Percentiles rank a stretch among this genome's conserved stretches.
phyloP scores from a whole-genome alignment of 306 rosid genomes.

The Herpetospermum pedunculosum region DNA sequence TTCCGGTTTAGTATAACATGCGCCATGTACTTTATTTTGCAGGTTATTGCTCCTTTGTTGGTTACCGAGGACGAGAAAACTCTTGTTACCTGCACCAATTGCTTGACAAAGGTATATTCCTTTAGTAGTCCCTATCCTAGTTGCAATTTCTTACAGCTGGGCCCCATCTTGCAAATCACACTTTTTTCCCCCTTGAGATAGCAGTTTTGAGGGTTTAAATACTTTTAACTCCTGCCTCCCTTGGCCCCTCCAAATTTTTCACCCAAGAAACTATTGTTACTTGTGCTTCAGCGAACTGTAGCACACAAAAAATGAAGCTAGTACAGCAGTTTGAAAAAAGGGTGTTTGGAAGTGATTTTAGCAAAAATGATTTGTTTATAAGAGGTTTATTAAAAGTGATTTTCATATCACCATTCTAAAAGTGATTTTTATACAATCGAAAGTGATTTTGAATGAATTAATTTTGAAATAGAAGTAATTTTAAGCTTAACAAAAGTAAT shows the following conservation, averaged over 20 bases:
- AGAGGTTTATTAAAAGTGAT: too few relatives aligned
- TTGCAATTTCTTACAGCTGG: neutral
- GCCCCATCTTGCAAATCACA: neutral
- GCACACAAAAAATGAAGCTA: neutral
- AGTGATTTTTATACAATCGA: too few relatives aligned
- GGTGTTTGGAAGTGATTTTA: too few relatives aligned
- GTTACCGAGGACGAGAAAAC: constrained; percentile 93
- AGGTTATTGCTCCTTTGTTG: constrained; percentile 84
- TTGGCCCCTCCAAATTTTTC: neutral
- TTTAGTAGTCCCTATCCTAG: neutral
- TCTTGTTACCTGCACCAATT: constrained; percentile 80
- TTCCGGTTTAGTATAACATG: neutral
- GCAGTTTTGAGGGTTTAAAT: neutral
- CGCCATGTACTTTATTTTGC: constrained; percentile 23
- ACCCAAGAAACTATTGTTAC: neutral
- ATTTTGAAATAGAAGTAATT: too few relatives aligned
- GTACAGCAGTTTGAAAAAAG: neutral
- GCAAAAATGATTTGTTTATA: too few relatives aligned
- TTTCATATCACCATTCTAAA: too few relatives aligned
- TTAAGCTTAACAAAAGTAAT: too few relatives aligned
- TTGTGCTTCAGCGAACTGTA: neutral
- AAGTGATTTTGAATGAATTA: too few relatives aligned
- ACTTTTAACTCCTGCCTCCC: neutral
- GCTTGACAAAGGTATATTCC: constrained; percentile 75
- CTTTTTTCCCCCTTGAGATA: neutral